Conservation (phyloP, 768 basidiomycete genomes). For the Fistulinella prunicolor region DNA sequence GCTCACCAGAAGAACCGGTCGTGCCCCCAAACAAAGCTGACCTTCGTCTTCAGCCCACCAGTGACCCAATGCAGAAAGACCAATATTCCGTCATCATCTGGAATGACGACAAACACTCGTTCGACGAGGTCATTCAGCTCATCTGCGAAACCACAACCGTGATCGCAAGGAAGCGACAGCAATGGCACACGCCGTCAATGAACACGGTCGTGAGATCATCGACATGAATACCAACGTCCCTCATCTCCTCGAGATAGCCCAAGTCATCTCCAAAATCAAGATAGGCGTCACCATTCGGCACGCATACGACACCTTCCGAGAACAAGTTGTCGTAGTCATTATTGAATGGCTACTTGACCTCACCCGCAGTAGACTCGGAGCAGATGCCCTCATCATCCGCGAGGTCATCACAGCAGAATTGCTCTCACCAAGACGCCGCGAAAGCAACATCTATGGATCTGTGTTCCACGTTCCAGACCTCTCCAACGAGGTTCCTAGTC, state of each 20-base stretch:
- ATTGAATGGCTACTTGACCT: constrained; percentile 86
- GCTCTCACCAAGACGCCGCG: constrained; percentile 56
- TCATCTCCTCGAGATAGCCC: constrained; percentile 72
- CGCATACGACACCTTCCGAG: constrained; percentile 84
- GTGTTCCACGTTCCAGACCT: constrained; percentile 37
- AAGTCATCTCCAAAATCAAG: constrained; percentile 81
- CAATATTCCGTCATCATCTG: constrained; percentile 82
- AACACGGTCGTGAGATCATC: constrained; percentile 78
- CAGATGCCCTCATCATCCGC: constrained; percentile 63
- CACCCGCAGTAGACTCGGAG: constrained; percentile 65
- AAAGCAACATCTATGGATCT: constrained; percentile 43
- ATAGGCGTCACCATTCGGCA: constrained; percentile 86
- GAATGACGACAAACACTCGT: constrained; percentile 98
- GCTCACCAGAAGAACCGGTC: constrained; percentile 74
- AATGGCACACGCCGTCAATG: constrained; percentile 63
- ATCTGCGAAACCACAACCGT: constrained; percentile 54
- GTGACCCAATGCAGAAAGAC: constrained; percentile 77
- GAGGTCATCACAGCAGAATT: constrained; percentile 73
- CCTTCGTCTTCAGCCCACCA: constrained; percentile 68
- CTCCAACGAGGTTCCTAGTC: constrained; percentile 41
- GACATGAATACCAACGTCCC: constrained; percentile 58
- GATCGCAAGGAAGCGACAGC: constrained; percentile 55
- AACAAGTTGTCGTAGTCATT: constrained; percentile 78
- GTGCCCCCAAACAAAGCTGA: constrained; percentile 66
- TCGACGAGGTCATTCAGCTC: constrained; percentile 79